Evolutionary conservation across 768 basidiomycete genomes (phyloP).

Genomic region (Boletus eberwhitei): DNA sequence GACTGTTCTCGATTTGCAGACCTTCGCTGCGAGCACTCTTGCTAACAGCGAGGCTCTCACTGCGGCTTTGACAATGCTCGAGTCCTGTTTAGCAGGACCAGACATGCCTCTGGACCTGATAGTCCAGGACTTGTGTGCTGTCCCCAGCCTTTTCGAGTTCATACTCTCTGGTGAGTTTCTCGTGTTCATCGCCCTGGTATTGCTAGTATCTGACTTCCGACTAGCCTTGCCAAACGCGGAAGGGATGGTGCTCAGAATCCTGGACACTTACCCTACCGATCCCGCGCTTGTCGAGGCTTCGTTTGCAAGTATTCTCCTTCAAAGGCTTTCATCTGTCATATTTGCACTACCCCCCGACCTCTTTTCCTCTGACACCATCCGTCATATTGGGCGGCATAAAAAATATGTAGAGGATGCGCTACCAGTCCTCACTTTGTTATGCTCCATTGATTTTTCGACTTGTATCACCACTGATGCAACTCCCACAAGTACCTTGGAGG

Average conservation of each 20-base stretch:
- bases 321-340: conserved; percentile 23
- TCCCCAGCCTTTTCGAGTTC: conserved; percentile 28
- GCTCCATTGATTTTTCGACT: conserved; percentile 8
- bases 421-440: conserved; percentile 18
- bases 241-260: conserved; percentile 27
- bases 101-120: conserved; percentile 20
- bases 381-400: conserved; percentile 18
- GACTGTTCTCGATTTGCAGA: conserved; percentile 11
- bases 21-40: conserved; percentile 18
- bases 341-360: conserved; percentile 21
- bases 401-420: conserved; percentile 23
- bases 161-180: conserved; percentile 26
- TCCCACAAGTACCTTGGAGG: neutral
- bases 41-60: conserved; percentile 17
- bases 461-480: neutral
- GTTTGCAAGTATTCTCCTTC: conserved; percentile 19
- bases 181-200: too few relatives aligned
- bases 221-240: conserved; percentile 14
- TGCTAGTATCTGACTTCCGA: neutral
- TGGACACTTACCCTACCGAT: conserved; percentile 32
- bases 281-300: conserved; percentile 23
- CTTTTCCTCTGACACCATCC: conserved; percentile 8
- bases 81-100: conserved; percentile 27
- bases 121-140: conserved; percentile 28
- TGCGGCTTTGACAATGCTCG: conserved; percentile 13